phyloP scores from a whole-genome alignment of 139 green algal species.

The Medakamo hakoo region DNA sequence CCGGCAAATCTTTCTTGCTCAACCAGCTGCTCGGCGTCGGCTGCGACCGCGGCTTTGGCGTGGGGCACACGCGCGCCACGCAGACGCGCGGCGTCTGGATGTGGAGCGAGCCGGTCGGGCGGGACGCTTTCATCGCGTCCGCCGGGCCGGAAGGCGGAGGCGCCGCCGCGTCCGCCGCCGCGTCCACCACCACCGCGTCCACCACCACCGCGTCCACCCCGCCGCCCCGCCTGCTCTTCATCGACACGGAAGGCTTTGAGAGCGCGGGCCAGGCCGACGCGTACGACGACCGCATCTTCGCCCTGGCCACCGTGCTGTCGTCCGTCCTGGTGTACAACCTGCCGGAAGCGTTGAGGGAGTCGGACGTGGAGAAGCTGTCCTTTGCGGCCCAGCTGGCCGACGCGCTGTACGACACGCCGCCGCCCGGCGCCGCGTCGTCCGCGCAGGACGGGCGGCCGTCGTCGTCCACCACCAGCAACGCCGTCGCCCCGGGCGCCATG shows the following conservation, averaged over 20 bases:
- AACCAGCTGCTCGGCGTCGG: slow-evolving; percentile 77
- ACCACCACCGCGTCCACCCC: no score
- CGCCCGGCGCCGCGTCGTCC: background rate
- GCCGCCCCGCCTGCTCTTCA: slow-evolving; percentile 43
- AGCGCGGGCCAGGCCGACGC: slow-evolving; percentile 61
- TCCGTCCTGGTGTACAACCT: slow-evolving; percentile 76
- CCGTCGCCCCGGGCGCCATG: slow-evolving; percentile 50
- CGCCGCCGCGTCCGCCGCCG: background rate
- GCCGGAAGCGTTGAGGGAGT: slow-evolving; percentile 72
- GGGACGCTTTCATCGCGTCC: background rate
- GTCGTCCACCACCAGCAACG: background rate
- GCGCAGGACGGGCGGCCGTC: background rate
- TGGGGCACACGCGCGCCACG: slow-evolving; percentile 76
- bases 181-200: background rate
- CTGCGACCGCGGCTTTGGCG: slow-evolving; percentile 78
- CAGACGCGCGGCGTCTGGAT: slow-evolving; percentile 91
- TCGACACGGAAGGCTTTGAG: slow-evolving; percentile 94
- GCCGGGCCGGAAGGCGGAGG: background rate
- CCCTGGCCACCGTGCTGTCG: slow-evolving; percentile 57
- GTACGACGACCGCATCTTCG: slow-evolving; percentile 93
- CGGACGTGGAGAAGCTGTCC: slow-evolving; percentile 74
- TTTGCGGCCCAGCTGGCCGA: slow-evolving; percentile 80
- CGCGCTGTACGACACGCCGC: slow-evolving; percentile 32
- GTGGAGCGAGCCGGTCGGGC: slow-evolving; percentile 49
- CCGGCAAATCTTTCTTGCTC: slow-evolving; percentile 77